Evolutionary conservation across 176 grass and related monocot species (phyloP), one percentile per base, ranked within the genome.

Genomic region (Oryza meyeriana): DNA sequence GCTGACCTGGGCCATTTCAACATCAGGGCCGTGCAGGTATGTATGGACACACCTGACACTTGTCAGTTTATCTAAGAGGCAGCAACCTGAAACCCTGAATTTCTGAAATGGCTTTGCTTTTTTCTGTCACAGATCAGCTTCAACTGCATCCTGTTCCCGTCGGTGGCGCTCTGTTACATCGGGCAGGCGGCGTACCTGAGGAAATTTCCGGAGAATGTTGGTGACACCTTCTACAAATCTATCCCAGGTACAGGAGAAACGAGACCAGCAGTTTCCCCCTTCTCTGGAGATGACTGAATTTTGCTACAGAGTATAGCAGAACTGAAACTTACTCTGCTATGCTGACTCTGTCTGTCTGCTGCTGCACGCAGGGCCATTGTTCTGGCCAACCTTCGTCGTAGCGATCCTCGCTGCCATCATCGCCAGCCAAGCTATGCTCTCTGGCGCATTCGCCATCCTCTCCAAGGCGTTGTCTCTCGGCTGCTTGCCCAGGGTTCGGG

Each of bases 1-100:
- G 94, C 94, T 70, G 89, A 94, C 75, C 80, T 97, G 12, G 92
- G 94, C 6, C 94, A 97, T 62, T 97, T 97, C 85, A 92, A 93
- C 62, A 87, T 94, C 74, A 82, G 77, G 77, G 87, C 92, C 22
- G 89, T 97, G 79, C 89, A 90, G 87, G 88, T 92, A 81, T 59
- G n/a, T 6, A 73, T 61, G 72, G 30, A 30, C 61, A 30, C 11
- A 22, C 13, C 32, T 59, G 58, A 26, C 8, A 12, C 12, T 83
- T 62, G 24, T 77, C 6, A 5, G 39, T 16, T 47, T 16, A 13
- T 16, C 13, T 13, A 10, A 44, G 41, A 44, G 5, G 52, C 9
- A 59, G 2, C 55, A 59, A 59, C n/a, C 9, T 59, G 55, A 25
- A 59, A 25, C 22, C 11, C 55, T 59, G 55, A 59, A 11, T 14